Conservation (phyloP, 164 flowering plant species). For the Nymphaea thermarum region DNA sequence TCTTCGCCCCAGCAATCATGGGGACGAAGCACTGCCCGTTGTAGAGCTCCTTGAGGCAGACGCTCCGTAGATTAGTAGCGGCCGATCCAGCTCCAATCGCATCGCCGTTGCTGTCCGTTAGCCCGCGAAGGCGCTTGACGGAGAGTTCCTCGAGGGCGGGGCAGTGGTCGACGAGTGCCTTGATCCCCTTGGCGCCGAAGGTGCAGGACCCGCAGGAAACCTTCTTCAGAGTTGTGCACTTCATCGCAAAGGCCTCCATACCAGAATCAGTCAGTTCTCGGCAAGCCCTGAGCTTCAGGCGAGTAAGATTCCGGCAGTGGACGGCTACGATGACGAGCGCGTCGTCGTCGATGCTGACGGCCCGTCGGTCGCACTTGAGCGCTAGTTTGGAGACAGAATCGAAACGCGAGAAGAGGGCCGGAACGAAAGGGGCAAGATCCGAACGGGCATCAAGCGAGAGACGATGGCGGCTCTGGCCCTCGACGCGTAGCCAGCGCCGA, state of each 20-base stretch:
- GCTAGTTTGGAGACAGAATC: slow-evolving; percentile 69
- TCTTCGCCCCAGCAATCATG: slow-evolving; percentile 48
- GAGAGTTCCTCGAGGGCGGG: slow-evolving; percentile 68
- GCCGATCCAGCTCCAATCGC: slow-evolving; percentile 47
- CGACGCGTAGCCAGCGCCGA: slow-evolving; percentile 61
- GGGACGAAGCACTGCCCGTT: slow-evolving; percentile 79
- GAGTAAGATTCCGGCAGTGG: slow-evolving; percentile 52
- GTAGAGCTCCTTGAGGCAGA: slow-evolving; percentile 69
- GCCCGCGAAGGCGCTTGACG: slow-evolving; percentile 68
- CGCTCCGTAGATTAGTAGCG: slow-evolving; percentile 31
- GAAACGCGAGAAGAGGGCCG: slow-evolving; percentile 52
- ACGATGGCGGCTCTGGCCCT: slow-evolving; percentile 68
- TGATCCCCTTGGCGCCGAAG: slow-evolving; percentile 68
- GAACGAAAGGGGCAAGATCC: slow-evolving; percentile 28
- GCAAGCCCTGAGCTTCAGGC: slow-evolving; percentile 82
- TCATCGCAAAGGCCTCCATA: slow-evolving; percentile 41
- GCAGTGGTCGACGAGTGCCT: slow-evolving; percentile 60
- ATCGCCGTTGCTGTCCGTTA: slow-evolving; percentile 36
- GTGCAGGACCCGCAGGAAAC: slow-evolving; percentile 70
- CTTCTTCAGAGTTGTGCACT: slow-evolving; percentile 49
- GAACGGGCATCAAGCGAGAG: slow-evolving; percentile 56
- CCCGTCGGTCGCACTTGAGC: slow-evolving; percentile 64
- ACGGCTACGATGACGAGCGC: slow-evolving; percentile 48
- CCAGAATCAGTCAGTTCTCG: slow-evolving; percentile 68
- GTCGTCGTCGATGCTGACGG: slow-evolving; percentile 57